A percentile compares a stretch with the other conserved stretches of the same genome.
Conservation (phyloP, 2,329 filamentous ascomycete genomes). For the Colletotrichum abscissum region DNA sequence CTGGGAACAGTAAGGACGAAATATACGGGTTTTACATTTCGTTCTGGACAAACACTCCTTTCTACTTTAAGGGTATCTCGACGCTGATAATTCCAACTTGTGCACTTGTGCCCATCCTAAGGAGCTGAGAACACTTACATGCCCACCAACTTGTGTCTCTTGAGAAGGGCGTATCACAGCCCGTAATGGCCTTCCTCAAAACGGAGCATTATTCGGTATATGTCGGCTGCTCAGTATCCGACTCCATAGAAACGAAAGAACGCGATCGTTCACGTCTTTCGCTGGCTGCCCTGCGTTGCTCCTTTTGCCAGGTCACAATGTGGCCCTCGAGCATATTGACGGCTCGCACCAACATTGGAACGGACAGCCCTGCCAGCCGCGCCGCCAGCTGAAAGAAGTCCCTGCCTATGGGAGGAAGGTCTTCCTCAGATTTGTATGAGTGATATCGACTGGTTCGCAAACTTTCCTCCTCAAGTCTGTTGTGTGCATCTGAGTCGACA, state of each 20-base stretch:
- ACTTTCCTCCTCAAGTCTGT: not conserved
- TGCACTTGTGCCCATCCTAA: not conserved
- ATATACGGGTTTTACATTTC: not conserved
- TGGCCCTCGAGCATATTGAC: constrained; percentile 52
- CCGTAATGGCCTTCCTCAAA: not conserved
- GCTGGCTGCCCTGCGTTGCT: constrained; percentile 18
- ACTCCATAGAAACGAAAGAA: not conserved
- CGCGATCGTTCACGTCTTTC: constrained; percentile 19
- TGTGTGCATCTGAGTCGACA: not conserved
- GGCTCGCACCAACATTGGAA: constrained; percentile 47
- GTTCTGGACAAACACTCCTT: not conserved
- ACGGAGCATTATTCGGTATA: not conserved
- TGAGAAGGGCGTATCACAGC: not conserved
- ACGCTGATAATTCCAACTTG: not conserved
- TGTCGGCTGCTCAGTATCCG: not conserved
- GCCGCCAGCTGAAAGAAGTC: constrained; percentile 48
- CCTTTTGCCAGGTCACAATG: constrained; percentile 48
- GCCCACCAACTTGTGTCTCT: not conserved
- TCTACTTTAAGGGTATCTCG: not conserved
- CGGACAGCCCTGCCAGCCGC: constrained; percentile 46
- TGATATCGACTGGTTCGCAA: constrained; percentile 15
- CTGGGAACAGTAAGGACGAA: not conserved
- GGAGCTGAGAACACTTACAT: not conserved
- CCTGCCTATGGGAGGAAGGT: constrained; percentile 45
- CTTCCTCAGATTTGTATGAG: constrained; percentile 40